Evolutionary conservation across 2,329 filamentous ascomycete species (phyloP).

Genomic region (Intubia oerlemansii): DNA sequence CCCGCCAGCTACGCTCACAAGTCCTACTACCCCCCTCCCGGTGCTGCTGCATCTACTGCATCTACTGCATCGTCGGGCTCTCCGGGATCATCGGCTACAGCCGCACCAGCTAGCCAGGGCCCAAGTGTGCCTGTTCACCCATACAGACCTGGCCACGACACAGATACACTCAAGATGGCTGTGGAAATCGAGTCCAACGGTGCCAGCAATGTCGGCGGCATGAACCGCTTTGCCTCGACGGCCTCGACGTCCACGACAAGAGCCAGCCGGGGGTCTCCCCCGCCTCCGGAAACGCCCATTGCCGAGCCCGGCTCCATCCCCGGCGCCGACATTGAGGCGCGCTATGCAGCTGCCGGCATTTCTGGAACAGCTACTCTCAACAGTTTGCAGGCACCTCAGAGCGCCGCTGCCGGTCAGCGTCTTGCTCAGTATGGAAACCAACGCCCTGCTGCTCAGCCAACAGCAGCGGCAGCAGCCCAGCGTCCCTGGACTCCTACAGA

Average conservation of each 20-base stretch:
- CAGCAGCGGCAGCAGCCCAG: slow-evolving; percentile 1
- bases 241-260: slow-evolving; percentile 86
- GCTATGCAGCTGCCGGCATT: slow-evolving; percentile 81
- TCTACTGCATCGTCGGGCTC: no score
- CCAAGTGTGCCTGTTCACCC: slow-evolving; percentile 1
- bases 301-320: slow-evolving; percentile 49
- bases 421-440: slow-evolving; percentile 53
- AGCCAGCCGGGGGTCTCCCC: slow-evolving; percentile 79
- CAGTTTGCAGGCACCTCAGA: slow-evolving; percentile 44
- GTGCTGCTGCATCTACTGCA: background rate
- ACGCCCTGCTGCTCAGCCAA: slow-evolving; percentile 18
- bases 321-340: slow-evolving; percentile 67
- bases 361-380: slow-evolving; percentile 67
- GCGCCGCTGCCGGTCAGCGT: slow-evolving; percentile 62
- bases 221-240: slow-evolving; percentile 52
- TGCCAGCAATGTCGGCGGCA: slow-evolving; percentile 10
- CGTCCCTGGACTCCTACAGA: slow-evolving; percentile 95
- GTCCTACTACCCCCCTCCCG: slow-evolving; percentile 38
- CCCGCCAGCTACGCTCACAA: slow-evolving; percentile 29
- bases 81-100: no score
- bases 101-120: no score
- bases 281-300: slow-evolving; percentile 81
- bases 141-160: slow-evolving; percentile 2
- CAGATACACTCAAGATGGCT: slow-evolving; percentile 17
- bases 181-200: slow-evolving; percentile 13